Base-by-base conservation (phyloP, 108 stramenopile genomes). In the Hondaea fermentalgiana region DNA sequence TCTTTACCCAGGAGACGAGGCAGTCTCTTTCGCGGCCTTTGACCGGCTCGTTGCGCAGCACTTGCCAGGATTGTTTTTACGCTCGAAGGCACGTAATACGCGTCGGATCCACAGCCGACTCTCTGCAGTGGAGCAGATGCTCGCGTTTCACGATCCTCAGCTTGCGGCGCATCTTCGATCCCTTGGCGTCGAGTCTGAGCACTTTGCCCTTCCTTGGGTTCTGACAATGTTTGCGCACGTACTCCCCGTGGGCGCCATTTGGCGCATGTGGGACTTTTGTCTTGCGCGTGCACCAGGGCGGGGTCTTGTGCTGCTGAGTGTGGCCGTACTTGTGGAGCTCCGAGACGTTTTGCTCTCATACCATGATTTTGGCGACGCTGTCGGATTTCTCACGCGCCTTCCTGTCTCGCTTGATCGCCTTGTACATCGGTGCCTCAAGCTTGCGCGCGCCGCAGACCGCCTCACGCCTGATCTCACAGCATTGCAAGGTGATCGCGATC, bases 201-300 rank as follows among this genome's bases (percentile, higher is more conserved):
- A 53, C 51, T 83, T 83, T 53, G 76, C 76, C 19, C 45, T 83
- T 55, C 76, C 76, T 45, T 83, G 76, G 76, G 25, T 83, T 28
- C 51, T 83, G 49, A 83, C 76, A 8, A 83, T 83, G 76, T 83
- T 83, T 53, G 76, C 76, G 45, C 76, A 83, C 28, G 23, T 83
- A 45, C 28, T 83, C 6, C 76, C 76, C 16, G 16, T 83, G 14
- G 76, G 28, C 45, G 28, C 51, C n/a, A 45, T 83, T 12, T 47
- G 45, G 45, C 45, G 45, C 23, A 83, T 83, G 49, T 83, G 76
- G 76, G 76, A 83, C 51, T 83, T 83, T 28, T 53, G 45, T 23
- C 17, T 83, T 6, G 45, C 25, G n/a, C n/a, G 51, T 8, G 45
- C 45, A 53, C 76, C 76, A 6, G 76, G 76, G 17, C 45, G 49